Percentiles rank a stretch among this genome's conserved stretches.
phyloP scores from a whole-genome alignment of 164 flowering plant species.

The Malania oleifera region DNA sequence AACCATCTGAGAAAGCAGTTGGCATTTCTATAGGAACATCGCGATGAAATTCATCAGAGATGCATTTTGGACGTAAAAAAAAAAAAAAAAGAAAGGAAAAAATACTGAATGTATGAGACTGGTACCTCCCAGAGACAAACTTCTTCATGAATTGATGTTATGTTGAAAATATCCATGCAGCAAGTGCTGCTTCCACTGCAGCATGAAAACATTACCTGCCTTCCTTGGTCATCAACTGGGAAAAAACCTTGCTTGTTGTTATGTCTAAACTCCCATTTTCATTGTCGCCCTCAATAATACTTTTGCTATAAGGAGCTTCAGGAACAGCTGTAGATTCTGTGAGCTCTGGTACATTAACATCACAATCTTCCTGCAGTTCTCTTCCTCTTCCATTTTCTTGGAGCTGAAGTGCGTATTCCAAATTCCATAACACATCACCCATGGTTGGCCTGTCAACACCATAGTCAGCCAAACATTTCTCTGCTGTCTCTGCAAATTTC shows the following conservation, averaged over 20 bases:
- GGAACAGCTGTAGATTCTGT: constrained; percentile 20
- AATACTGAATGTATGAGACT: too few species aligned
- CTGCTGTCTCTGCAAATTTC: constrained; percentile 63
- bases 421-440: constrained; percentile 84
- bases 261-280: constrained; percentile 31
- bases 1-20: not conserved
- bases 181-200: not conserved
- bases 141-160: not conserved
- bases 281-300: constrained; percentile 13
- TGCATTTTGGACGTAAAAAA: not conserved
- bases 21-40: not conserved
- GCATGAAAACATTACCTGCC: constrained; percentile 42
- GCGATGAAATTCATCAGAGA: too few species aligned
- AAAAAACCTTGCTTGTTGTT: constrained; percentile 49
- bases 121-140: not conserved
- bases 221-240: constrained; percentile 57
- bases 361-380: constrained; percentile 22
- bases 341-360: constrained; percentile 12
- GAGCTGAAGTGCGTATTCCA: constrained; percentile 64
- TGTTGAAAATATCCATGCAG: not conserved
- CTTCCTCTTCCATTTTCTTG: constrained; percentile 38
- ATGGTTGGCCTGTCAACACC: constrained; percentile 72
- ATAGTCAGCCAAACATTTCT: constrained; percentile 74
- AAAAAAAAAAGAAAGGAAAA: not conserved
- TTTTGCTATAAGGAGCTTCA: constrained; percentile 16